Conservation (phyloP, 495 filamentous ascomycete species). For the Aspergillus cristatus region DNA sequence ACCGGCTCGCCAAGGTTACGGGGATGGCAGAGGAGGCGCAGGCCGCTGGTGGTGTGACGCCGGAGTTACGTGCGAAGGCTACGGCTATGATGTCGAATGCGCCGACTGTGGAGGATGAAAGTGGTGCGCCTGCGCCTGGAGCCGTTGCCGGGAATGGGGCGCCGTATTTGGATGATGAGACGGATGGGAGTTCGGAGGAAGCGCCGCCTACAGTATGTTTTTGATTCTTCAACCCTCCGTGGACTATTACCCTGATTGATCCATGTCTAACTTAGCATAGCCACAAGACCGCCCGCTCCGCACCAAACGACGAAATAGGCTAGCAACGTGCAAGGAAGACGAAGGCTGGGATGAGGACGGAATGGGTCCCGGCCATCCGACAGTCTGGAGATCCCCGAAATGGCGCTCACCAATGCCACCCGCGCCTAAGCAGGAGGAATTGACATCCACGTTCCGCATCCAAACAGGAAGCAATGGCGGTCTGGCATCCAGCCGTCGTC, state of each 20-base stretch:
- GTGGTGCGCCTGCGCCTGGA: slow-evolving; percentile 9
- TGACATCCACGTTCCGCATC: slow-evolving; percentile 35
- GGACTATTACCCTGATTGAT: no score
- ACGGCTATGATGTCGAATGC: slow-evolving; percentile 25
- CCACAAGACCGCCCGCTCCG: slow-evolving; percentile 87
- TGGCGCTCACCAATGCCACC: no score
- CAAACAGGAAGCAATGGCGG: slow-evolving; percentile 20
- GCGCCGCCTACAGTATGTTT: slow-evolving; percentile 36
- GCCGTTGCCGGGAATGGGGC: slow-evolving; percentile 15
- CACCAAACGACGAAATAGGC: slow-evolving; percentile 66
- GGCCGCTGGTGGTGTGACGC: slow-evolving; percentile 22
- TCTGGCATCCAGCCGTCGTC: slow-evolving; percentile 13
- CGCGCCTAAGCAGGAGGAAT: slow-evolving; percentile 32
- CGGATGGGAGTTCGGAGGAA: slow-evolving; percentile 41
- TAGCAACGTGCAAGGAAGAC: slow-evolving; percentile 12
- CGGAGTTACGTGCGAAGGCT: slow-evolving; percentile 28
- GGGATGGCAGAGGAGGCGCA: slow-evolving; percentile 52
- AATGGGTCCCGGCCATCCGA: slow-evolving; percentile 8
- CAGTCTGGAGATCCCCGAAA: slow-evolving; percentile 11
- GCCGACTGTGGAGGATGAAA: slow-evolving; percentile 15
- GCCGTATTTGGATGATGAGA: slow-evolving; percentile 34
- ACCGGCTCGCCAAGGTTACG: slow-evolving; percentile 76
- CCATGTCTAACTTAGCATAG: slow-evolving; percentile 29
- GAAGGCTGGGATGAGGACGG: slow-evolving; percentile 18
- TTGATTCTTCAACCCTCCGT: neutral